phyloP scores from a whole-genome alignment of 23 red algal species.

The Gracilaria domingensis region DNA sequence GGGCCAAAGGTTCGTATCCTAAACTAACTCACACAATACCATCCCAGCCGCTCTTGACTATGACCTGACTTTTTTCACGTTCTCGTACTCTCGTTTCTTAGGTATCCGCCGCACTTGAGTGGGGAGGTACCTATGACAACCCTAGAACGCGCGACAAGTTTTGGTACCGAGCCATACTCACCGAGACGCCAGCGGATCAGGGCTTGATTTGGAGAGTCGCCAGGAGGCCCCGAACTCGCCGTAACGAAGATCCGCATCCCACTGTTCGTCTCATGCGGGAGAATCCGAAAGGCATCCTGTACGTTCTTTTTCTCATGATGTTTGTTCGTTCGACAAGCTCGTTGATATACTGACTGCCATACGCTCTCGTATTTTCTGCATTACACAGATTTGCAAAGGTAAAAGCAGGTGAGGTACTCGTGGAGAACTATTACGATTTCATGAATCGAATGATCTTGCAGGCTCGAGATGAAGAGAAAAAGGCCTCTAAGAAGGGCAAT shows the following conservation, averaged over 20 bases:
- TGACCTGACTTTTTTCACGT: no score
- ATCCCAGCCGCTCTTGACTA: no score
- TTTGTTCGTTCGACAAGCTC: no score
- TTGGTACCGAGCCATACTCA: slow-evolving; percentile 54
- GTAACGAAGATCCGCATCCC: slow-evolving; percentile 51
- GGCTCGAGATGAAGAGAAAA: slow-evolving; percentile 34
- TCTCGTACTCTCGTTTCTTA: not conserved
- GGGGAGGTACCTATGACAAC: slow-evolving; percentile 46
- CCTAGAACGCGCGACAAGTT: slow-evolving; percentile 46
- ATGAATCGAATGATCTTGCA: slow-evolving; percentile 48
- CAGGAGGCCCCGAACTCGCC: slow-evolving; percentile 53
- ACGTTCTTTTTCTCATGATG: not conserved
- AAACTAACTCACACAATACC: not conserved
- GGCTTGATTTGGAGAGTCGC: slow-evolving; percentile 56
- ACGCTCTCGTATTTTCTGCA: not conserved
- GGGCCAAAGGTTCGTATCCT: slow-evolving; percentile 43
- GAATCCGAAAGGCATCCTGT: slow-evolving; percentile 64
- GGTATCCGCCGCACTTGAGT: slow-evolving; percentile 56
- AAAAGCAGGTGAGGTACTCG: slow-evolving; percentile 49
- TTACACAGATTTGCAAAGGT: slow-evolving; percentile 39
- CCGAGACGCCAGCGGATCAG: slow-evolving; percentile 32
- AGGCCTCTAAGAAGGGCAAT: slow-evolving; percentile 23
- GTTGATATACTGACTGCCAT: not conserved
- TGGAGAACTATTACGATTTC: slow-evolving; percentile 61
- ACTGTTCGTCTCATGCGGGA: slow-evolving; percentile 56